Evolutionary conservation across 805 yeast genomes (phyloP).

Genomic region (Metschnikowia vanudenii): DNA sequence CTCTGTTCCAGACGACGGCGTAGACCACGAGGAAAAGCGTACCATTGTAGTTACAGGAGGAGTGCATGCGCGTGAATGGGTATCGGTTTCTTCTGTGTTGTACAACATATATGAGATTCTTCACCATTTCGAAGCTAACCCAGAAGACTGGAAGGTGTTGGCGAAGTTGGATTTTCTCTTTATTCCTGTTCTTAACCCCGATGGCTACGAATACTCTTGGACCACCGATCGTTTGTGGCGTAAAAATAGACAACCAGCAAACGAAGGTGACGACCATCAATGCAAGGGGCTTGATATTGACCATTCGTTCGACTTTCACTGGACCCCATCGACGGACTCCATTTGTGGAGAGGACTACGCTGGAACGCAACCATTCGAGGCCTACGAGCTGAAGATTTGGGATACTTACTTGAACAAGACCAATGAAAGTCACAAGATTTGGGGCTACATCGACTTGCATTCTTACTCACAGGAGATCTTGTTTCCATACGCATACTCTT

Average conservation of each 20-base stretch:
- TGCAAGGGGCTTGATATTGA: slow-evolving; percentile 88
- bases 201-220: slow-evolving; percentile 89
- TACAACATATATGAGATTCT: slow-evolving; percentile 46
- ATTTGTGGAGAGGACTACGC: slow-evolving; percentile 84
- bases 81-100: slow-evolving; percentile 67
- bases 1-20: slow-evolving; percentile 42
- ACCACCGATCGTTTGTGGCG: slow-evolving; percentile 79
- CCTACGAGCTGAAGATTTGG: slow-evolving; percentile 41
- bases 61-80: slow-evolving; percentile 90
- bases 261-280: slow-evolving; percentile 39
- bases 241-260: slow-evolving; percentile 68
- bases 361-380: slow-evolving; percentile 70
- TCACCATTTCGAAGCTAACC: slow-evolving; percentile 30
- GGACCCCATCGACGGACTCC: slow-evolving; percentile 57
- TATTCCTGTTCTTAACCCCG: slow-evolving; percentile 86
- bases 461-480: slow-evolving; percentile 82
- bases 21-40: slow-evolving; percentile 40
- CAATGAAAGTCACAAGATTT: slow-evolving; percentile 54
- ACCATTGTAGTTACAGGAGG: slow-evolving; percentile 82
- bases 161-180: slow-evolving; percentile 67
- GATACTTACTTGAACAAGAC: slow-evolving; percentile 41
- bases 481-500: slow-evolving; percentile 80
- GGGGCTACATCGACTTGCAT: slow-evolving; percentile 80
- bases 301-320: slow-evolving; percentile 76
- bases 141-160: slow-evolving; percentile 45